Conservation (phyloP, 345 rosid genomes). For the Cardamine occulta region DNA sequence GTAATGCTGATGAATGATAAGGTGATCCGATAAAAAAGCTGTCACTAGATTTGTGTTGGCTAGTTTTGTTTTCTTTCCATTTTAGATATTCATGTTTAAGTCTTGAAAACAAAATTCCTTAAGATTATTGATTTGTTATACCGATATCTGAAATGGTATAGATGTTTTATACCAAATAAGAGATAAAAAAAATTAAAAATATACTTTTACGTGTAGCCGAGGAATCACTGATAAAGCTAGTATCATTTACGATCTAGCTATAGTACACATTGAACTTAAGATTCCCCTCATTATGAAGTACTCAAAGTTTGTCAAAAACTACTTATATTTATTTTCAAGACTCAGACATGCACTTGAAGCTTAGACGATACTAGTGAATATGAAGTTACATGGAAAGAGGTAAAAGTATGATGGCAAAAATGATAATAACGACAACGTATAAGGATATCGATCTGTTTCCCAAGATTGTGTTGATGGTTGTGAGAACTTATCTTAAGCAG, state of each 20-base stretch:
- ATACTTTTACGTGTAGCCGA: neutral
- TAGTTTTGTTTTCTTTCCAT: neutral
- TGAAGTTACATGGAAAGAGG: too few relatives aligned
- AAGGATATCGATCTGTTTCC: too few relatives aligned
- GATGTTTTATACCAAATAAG: neutral
- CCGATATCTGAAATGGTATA: neutral
- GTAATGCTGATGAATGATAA: neutral
- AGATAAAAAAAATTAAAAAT: neutral
- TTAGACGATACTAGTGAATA: too few relatives aligned
- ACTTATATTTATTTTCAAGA: neutral
- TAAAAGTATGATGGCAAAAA: too few relatives aligned
- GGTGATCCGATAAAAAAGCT: too few relatives aligned
- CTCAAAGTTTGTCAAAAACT: neutral
- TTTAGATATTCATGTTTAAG: neutral
- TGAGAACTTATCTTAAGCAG: too few relatives aligned
- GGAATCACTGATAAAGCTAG: neutral
- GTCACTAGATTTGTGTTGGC: neutral
- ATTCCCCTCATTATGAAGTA: neutral
- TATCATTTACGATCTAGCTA: too few relatives aligned
- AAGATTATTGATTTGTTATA: neutral
- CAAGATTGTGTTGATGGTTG: too few relatives aligned
- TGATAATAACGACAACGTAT: too few relatives aligned
- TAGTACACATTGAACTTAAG: neutral
- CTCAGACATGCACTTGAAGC: too few relatives aligned
- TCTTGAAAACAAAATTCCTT: neutral